phyloP scores from a whole-genome alignment of 495 filamentous ascomycete genomes.

The Sabuloglossum arenarium region DNA sequence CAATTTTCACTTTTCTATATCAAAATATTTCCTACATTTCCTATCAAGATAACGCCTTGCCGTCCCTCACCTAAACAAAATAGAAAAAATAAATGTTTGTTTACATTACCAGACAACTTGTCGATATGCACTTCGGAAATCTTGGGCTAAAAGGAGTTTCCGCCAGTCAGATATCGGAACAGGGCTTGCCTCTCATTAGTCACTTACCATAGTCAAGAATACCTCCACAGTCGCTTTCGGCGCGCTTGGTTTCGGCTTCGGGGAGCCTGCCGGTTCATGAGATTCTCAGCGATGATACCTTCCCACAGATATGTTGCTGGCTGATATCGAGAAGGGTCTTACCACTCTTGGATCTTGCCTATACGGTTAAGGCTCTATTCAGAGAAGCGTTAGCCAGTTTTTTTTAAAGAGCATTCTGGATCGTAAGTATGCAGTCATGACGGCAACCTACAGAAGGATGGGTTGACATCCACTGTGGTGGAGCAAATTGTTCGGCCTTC shows the following conservation, averaged over 20 bases:
- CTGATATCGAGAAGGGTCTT: not conserved
- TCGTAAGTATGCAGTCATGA: not conserved
- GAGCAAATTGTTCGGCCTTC: conserved; percentile 27
- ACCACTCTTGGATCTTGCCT: conserved; percentile 44
- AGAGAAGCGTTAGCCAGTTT: conserved; percentile 8
- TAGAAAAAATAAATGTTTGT: not conserved
- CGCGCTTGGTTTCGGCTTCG: conserved; percentile 30
- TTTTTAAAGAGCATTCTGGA: not conserved
- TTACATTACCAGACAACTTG: not conserved
- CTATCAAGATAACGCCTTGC: not conserved
- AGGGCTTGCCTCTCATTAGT: not conserved
- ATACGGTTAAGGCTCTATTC: conserved; percentile 42
- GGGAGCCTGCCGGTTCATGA: conserved; percentile 24
- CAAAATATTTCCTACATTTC: not conserved
- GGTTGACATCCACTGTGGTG: conserved; percentile 67
- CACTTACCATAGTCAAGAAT: conserved; percentile 5
- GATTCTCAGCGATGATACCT: conserved; percentile 6
- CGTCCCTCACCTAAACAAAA: not conserved
- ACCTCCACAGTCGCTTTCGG: conserved; percentile 26
- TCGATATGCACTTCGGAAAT: conserved; percentile 1
- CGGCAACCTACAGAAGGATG: conserved; percentile 48
- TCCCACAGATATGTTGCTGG: not conserved
- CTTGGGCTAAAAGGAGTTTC: not conserved
- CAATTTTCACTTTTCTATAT: not conserved
- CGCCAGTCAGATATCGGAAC: not conserved